Base-by-base conservation (phyloP, 805 yeast species). In the Candida pini region DNA sequence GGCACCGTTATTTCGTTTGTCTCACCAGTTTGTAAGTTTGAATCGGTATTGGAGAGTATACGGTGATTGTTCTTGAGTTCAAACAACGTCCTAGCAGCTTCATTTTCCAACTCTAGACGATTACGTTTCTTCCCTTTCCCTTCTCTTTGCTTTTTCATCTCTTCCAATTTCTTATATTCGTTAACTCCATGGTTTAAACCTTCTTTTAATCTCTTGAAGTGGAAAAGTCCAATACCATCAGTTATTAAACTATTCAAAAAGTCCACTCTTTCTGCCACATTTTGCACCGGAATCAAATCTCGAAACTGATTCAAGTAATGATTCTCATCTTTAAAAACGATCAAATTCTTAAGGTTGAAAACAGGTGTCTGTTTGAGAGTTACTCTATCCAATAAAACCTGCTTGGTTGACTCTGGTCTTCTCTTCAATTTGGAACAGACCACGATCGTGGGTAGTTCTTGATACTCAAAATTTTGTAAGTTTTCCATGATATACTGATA, bases 211-310 rank as follows among this genome's bases (percentile, higher is more conserved):
- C n/a, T n/a, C n/a, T n/a, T n/a, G n/a, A n/a, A n/a, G n/a, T n/a
- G n/a, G 31, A 36, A 53, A 7, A 53, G 15, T 6, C 35, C 33
- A 7, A 38, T 37, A 7, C 54, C 54, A 41, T 53, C 58, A 6
- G 54, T 51, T 6, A 53, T 38, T 2, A 52, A 17, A 2, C 38
- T 34, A 18, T 52, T 52, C 19, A 53, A 31, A 31, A 44, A 41
- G 9, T 33, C 22, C 2, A 52, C 25, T 28, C 57, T 38, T 6
- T 33, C 26, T 6, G 24, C 17, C 18, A 44, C 44, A 17, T 38
- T 13, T 17, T 30, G 30, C 8, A 33, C 33, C 18, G 51, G 48
- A 9, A 49, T 36, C 5, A 51, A 33, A 16, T 36, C 39, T 9
- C 42, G 39, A 26, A 52, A 47, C 19, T 28, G 19, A 1, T 32